These are phyloP conservation scores for Centella asiatica DNA, from an alignment of 129 eudicot species.

Conservation along the genomic window DNA sequence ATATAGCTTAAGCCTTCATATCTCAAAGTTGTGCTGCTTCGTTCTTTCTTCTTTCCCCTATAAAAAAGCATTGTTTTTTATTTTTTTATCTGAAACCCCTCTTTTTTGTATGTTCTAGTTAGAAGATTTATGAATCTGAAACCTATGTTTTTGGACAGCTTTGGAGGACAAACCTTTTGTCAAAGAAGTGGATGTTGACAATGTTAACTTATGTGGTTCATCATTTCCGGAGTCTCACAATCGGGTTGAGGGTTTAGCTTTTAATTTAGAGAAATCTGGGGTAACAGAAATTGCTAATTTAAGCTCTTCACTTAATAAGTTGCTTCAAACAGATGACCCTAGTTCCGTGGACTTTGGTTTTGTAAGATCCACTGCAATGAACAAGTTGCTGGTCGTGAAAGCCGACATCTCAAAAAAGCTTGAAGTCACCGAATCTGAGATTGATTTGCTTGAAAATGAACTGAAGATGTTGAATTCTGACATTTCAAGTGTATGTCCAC, in stretches of 20 bases:
- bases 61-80: neutral
- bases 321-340: slow-evolving; percentile 45
- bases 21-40: no score
- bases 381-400: slow-evolving; percentile 63
- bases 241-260: slow-evolving; percentile 28
- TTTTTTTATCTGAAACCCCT: neutral
- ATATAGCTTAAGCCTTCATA: no score
- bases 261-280: slow-evolving; percentile 50
- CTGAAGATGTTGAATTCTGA: slow-evolving; percentile 41
- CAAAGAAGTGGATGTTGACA: slow-evolving; percentile 24
- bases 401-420: slow-evolving; percentile 56
- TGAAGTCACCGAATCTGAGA: slow-evolving; percentile 74
- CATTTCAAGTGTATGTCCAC: slow-evolving; percentile 15
- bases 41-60: no score
- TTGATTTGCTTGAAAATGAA: slow-evolving; percentile 84
- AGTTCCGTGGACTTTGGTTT: slow-evolving; percentile 31
- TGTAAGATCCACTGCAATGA: slow-evolving; percentile 43
- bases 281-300: slow-evolving; percentile 31
- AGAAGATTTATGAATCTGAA: neutral
- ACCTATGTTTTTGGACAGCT: slow-evolving; percentile 33
- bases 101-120: neutral
- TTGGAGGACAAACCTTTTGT: slow-evolving; percentile 44
- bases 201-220: slow-evolving; percentile 38
- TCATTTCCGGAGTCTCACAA: slow-evolving; percentile 27
- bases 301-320: slow-evolving; percentile 42